Base-by-base conservation (phyloP, 2,329 filamentous ascomycete genomes). In the Aspergillus tamarii region DNA sequence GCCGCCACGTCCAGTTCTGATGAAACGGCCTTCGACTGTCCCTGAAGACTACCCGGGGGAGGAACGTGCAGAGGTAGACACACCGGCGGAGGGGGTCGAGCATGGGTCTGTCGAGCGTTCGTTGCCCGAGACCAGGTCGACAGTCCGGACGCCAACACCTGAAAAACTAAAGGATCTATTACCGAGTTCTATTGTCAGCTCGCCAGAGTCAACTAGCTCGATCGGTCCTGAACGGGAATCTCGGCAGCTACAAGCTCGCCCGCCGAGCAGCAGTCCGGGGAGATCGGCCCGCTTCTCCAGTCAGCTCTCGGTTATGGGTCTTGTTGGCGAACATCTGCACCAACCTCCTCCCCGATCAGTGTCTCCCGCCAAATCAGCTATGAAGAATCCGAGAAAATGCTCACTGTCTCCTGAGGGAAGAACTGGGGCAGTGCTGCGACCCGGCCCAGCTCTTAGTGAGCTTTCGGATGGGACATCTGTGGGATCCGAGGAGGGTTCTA, bases 361-460 rank as follows among this genome's bases (percentile, higher is more conserved):
- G 4, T 89, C 87, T 8, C 87, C 87, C 6, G 85, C 79, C 14
- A 89, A 89, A 70, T 87, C 87, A 30, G 87, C 87, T 0, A 71
- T 89, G 68, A 89, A 89, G 71, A 78, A 84, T 59, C 81, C 84
- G 3, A 82, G 84, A 3, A 82, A 82, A 3, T 80, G 78, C 41
- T 76, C 74, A 19, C 57, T 73, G 26, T 78, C 77, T 16, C 76
- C 76, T 6, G 73, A 80, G 55, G 77, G 63, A 69, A 71, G 68
- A 28, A 52, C 68, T 6, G 63, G 68, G 19, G 54, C 63, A 4
- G 65, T 67, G 32, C 62, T 69, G 52, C 69, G 74, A 46, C 64
- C 68, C 16, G 69, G 69, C 52, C 76, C 76, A 36, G 76, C 82
- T 7, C 73, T 81, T 1, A 87, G 85, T 66, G 86, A 88, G 64